Conservation (phyloP, 2,329 filamentous ascomycete species). For the Xylariales sp. region DNA sequence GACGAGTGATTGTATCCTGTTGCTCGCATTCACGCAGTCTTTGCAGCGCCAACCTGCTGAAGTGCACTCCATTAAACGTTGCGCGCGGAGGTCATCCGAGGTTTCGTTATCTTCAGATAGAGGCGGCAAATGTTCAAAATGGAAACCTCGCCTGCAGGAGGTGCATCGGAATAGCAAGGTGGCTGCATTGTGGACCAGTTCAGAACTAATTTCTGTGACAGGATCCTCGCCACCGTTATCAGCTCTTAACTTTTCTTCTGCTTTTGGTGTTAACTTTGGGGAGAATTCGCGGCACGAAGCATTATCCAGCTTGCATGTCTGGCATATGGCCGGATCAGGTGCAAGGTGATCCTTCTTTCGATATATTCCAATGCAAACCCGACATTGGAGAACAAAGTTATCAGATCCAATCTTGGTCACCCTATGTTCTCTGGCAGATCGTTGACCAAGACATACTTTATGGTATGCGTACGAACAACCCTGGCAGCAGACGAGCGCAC, state of each 20-base stretch:
- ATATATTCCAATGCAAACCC: constrained; percentile 69
- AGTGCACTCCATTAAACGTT: constrained; percentile 69
- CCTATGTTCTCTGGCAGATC: constrained; percentile 74
- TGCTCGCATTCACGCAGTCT: constrained; percentile 61
- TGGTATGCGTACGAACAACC: constrained; percentile 85
- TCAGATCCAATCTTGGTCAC: constrained; percentile 78
- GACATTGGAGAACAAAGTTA: constrained; percentile 85
- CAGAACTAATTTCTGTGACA: constrained; percentile 55
- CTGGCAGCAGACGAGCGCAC: constrained; percentile 79
- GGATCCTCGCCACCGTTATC: constrained; percentile 79
- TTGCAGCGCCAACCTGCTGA: constrained; percentile 69
- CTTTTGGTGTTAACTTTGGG: constrained; percentile 63
- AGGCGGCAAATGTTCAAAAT: constrained; percentile 75
- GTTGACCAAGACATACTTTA: constrained; percentile 72
- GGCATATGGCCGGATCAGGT: constrained; percentile 69
- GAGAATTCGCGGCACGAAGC: constrained; percentile 72
- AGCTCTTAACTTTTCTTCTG: constrained; percentile 79
- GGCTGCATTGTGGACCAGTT: constrained; percentile 68
- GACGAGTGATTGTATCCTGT: constrained; percentile 73
- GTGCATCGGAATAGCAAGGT: constrained; percentile 82
- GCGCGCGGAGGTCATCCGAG: constrained; percentile 47
- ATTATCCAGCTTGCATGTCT: constrained; percentile 62
- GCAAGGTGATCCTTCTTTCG: constrained; percentile 64
- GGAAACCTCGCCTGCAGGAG: constrained; percentile 72
- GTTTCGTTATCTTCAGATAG: constrained; percentile 29